These are phyloP conservation scores for Nemania sp. DNA, from an alignment of 2,329 filamentous ascomycete species.

Conservation along the genomic window DNA sequence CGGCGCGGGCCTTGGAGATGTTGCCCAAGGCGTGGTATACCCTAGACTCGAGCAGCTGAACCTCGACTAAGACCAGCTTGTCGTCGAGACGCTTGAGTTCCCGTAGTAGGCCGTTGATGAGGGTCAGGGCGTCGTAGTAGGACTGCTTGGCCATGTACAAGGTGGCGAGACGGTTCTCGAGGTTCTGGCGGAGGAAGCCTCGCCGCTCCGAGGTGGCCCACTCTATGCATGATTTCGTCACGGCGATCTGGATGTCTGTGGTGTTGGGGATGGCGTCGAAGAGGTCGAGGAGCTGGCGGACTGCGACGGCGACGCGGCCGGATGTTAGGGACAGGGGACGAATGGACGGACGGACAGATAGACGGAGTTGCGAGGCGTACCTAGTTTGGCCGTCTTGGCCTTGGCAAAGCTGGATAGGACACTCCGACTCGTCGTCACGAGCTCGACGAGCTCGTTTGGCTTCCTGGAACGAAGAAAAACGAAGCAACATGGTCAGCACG, in stretches of 20 bases:
- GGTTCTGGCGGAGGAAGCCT: constrained; percentile 95
- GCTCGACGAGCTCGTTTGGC: constrained; percentile 80
- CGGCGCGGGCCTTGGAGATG: constrained; percentile 92
- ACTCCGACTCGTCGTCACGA: constrained; percentile 87
- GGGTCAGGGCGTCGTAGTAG: constrained; percentile 93
- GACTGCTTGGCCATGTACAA: constrained; percentile 97
- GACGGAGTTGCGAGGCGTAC: constrained; percentile 52
- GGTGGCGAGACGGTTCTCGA: constrained; percentile 90
- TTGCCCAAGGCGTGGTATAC: constrained; percentile 98
- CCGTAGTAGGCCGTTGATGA: constrained; percentile 94
- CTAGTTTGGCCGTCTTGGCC: constrained; percentile 97
- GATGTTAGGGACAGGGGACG: neutral
- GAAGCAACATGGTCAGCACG: neutral
- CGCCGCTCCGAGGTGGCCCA: constrained; percentile 95
- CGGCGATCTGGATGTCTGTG: constrained; percentile 88
- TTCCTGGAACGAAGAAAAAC: constrained; percentile 67
- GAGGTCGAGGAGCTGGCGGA: constrained; percentile 94
- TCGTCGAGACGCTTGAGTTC: constrained; percentile 98
- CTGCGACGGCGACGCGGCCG: constrained; percentile 50
- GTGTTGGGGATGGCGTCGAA: constrained; percentile 93
- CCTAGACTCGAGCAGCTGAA: constrained; percentile 93
- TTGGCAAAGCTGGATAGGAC: constrained; percentile 96
- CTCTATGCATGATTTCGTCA: constrained; percentile 99
- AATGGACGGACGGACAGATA: neutral
- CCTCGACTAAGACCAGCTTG: constrained; percentile 96